A percentile compares a stretch with the other conserved stretches of the same genome.
Evolutionary conservation across 352 stramenopile genomes (phyloP).

Genomic region (Phytopythium mirpurense): DNA sequence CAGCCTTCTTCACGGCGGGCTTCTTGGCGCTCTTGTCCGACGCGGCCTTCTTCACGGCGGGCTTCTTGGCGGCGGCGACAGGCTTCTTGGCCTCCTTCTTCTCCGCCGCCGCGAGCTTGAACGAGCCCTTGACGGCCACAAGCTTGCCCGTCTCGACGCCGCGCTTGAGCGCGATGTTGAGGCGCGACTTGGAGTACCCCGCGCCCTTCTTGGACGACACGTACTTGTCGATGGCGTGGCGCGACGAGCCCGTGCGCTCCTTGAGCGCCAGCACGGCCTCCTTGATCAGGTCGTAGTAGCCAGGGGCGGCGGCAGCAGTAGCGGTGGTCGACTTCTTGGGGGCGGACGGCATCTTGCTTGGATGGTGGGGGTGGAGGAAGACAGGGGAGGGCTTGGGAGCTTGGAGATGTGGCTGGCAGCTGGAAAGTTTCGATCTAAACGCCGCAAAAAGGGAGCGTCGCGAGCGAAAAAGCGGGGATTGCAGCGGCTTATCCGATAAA

Average conservation of each 20-base stretch:
- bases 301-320: conserved; percentile 39
- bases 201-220: conserved; percentile 84
- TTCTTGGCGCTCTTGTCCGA: conserved; percentile 41
- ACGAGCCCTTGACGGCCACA: conserved; percentile 91
- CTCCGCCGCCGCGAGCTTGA: conserved; percentile 90
- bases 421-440: conserved; percentile 37
- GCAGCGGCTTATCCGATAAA: conserved; percentile 12
- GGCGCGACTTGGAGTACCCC: conserved; percentile 69
- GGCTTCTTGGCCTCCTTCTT: conserved; percentile 63
- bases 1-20: conserved; percentile 50
- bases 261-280: conserved; percentile 90
- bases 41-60: conserved; percentile 28
- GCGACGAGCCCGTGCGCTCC: conserved; percentile 88
- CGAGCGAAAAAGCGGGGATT: conserved; percentile 2
- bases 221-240: conserved; percentile 93
- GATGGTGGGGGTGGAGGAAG: too few species aligned
- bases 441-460: background rate
- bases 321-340: conserved; percentile 46
- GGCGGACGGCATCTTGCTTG: conserved; percentile 38
- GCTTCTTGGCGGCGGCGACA: conserved; percentile 33
- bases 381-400: conserved; percentile 3
- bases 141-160: conserved; percentile 87
- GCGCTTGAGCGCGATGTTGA: conserved; percentile 90
- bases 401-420: conserved; percentile 14
- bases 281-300: conserved; percentile 92